phyloP scores from a whole-genome alignment of 2,329 filamentous ascomycete species.

The Paecilomyces fulvus region DNA sequence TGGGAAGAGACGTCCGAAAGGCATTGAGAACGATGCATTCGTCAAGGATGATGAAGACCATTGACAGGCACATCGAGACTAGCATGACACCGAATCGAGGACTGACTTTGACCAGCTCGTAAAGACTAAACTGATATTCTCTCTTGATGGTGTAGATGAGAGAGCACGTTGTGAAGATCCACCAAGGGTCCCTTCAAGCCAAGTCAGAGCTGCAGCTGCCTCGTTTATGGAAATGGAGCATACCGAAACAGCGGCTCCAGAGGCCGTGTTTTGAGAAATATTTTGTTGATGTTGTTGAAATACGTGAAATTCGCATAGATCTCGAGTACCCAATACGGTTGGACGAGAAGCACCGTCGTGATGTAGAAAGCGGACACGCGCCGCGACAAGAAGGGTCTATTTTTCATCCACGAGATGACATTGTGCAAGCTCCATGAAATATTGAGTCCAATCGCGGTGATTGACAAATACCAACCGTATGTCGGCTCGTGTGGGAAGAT shows the following conservation, averaged over 20 bases:
- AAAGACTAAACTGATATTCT: conserved; percentile 51
- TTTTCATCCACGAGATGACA: conserved; percentile 60
- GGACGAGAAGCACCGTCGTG: conserved; percentile 48
- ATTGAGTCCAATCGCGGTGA: conserved; percentile 53
- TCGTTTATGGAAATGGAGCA: background rate
- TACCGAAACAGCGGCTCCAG: conserved; percentile 53
- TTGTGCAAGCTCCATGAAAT: conserved; percentile 59
- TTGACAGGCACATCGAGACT: conserved; percentile 50
- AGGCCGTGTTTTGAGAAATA: conserved; percentile 50
- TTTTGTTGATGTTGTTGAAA: conserved; percentile 47
- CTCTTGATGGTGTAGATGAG: conserved; percentile 57
- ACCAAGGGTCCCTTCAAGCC: conserved; percentile 52
- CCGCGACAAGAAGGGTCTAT: conserved; percentile 49
- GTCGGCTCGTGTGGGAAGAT: conserved; percentile 48
- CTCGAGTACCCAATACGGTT: conserved; percentile 58
- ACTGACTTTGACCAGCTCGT: conserved; percentile 51
- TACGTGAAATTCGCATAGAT: conserved; percentile 59
- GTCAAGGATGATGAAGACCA: conserved; percentile 55
- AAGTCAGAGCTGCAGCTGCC: conserved; percentile 1
- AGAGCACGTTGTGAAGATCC: conserved; percentile 53
- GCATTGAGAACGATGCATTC: conserved; percentile 50
- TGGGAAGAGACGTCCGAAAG: conserved; percentile 33
- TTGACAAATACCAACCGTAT: conserved; percentile 57
- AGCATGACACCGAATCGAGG: conserved; percentile 59
- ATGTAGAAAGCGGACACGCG: conserved; percentile 49